Evolutionary conservation across 257 asterid species (phyloP).

Genomic region (Nicotiana undulata): DNA sequence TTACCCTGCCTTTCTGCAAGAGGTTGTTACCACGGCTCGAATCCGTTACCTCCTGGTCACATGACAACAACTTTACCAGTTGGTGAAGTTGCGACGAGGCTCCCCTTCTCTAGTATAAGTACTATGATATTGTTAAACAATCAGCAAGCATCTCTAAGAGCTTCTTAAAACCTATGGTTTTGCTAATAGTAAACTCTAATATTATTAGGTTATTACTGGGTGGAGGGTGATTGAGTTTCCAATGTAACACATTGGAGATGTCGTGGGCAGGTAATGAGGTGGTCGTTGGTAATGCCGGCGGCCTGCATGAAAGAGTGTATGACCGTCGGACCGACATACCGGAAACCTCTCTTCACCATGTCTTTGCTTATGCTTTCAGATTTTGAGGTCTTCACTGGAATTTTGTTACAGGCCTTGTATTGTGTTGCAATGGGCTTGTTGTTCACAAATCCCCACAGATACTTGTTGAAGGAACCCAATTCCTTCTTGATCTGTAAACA

Average conservation of each 20-base stretch:
- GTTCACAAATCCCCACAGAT: conserved; percentile 73
- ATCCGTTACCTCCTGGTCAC: too few species aligned
- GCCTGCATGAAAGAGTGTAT: conserved; percentile 88
- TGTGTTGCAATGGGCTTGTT: conserved; percentile 47
- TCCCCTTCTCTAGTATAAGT: too few species aligned
- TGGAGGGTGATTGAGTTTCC: conserved; percentile 14
- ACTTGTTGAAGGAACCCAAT: conserved; percentile 50
- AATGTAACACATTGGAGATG: conserved; percentile 31
- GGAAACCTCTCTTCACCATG: conserved; percentile 72
- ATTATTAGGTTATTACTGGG: conserved; percentile 1
- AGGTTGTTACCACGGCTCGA: too few species aligned
- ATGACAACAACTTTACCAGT: too few species aligned
- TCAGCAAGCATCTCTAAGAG: not conserved
- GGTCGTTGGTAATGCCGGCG: conserved; percentile 83
- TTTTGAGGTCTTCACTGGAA: conserved; percentile 81
- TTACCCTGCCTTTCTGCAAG: too few species aligned
- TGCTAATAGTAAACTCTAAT: not conserved
- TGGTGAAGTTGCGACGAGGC: too few species aligned
- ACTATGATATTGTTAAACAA: conserved; percentile 5
- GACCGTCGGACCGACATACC: conserved; percentile 70
- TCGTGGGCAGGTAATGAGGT: conserved; percentile 56
- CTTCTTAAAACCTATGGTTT: not conserved
- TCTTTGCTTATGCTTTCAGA: conserved; percentile 82
- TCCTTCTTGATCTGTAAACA: conserved; percentile 40
- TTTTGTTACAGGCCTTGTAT: conserved; percentile 56